phyloP scores from a whole-genome alignment of 768 basidiomycete species.

The Leucocoprinus sp. region DNA sequence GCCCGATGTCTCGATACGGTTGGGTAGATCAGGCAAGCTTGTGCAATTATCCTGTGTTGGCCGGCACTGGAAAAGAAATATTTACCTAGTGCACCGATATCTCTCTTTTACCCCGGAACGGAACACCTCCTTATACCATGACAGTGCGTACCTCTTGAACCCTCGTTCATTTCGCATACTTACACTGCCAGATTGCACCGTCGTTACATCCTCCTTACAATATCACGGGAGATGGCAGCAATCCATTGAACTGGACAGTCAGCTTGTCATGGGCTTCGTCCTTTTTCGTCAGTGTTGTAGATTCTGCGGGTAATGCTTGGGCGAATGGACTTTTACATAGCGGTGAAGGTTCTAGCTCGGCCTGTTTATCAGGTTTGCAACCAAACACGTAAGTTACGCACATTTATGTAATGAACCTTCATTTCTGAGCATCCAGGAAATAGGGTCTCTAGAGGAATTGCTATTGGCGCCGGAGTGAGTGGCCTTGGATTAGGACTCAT shows the following conservation, averaged over 20 bases:
- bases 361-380: slow-evolving; percentile 31
- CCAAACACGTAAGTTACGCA: slow-evolving; percentile 8
- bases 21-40: slow-evolving; percentile 45
- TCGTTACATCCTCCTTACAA: slow-evolving; percentile 54
- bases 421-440: background rate
- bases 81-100: slow-evolving; percentile 51
- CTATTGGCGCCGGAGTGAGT: slow-evolving; percentile 31
- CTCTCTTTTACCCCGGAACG: slow-evolving; percentile 42
- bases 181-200: slow-evolving; percentile 41
- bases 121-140: slow-evolving; percentile 51
- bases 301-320: slow-evolving; percentile 45
- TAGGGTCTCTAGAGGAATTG: slow-evolving; percentile 18
- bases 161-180: background rate
- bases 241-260: slow-evolving; percentile 52
- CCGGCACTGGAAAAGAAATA: background rate
- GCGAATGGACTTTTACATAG: slow-evolving; percentile 51
- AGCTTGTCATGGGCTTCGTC: slow-evolving; percentile 41
- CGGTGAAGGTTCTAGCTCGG: slow-evolving; percentile 32
- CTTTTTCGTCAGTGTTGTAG: slow-evolving; percentile 49
- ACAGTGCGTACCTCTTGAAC: slow-evolving; percentile 31
- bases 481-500: slow-evolving; percentile 31
- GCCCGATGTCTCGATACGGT: slow-evolving; percentile 50
- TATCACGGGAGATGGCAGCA: slow-evolving; percentile 35
- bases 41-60: background rate
- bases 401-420: background rate